Percentiles rank a stretch among this genome's conserved stretches.
These are phyloP conservation scores for Lagenaria siceraria DNA, from an alignment of 306 rosid species.

Conservation along the genomic window DNA sequence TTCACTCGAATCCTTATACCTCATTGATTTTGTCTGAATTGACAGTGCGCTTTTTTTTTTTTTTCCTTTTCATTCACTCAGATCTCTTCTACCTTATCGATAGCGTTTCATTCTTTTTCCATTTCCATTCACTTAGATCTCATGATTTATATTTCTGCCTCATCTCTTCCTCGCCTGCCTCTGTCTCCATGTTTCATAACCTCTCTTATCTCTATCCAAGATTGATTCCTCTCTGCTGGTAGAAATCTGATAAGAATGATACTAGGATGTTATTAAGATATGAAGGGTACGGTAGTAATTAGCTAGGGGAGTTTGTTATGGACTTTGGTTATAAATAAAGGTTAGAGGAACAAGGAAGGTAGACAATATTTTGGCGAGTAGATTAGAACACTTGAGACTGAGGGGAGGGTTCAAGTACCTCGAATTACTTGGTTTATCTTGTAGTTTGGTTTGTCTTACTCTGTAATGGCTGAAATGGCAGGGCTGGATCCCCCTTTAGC, in stretches of 20 bases:
- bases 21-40: background rate
- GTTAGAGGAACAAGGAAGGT: too few species aligned
- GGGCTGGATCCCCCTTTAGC: constrained; percentile 79
- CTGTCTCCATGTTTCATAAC: background rate
- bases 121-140: background rate
- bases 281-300: too few species aligned
- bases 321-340: too few species aligned
- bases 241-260: background rate
- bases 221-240: background rate
- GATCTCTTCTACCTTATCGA: background rate
- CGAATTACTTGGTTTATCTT: too few species aligned
- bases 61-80: background rate
- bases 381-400: too few species aligned
- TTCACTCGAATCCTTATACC: background rate
- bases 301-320: too few species aligned
- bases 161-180: background rate
- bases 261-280: too few species aligned
- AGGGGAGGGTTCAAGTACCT: too few species aligned
- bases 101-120: background rate
- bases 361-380: too few species aligned
- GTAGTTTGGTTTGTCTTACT: background rate
- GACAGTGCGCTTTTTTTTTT: background rate
- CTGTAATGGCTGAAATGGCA: constrained; percentile 19
- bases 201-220: background rate
- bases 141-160: background rate